These are phyloP conservation scores for Calonectria henricotiae DNA, from an alignment of 2,329 filamentous ascomycete species.

Conservation along the genomic window DNA sequence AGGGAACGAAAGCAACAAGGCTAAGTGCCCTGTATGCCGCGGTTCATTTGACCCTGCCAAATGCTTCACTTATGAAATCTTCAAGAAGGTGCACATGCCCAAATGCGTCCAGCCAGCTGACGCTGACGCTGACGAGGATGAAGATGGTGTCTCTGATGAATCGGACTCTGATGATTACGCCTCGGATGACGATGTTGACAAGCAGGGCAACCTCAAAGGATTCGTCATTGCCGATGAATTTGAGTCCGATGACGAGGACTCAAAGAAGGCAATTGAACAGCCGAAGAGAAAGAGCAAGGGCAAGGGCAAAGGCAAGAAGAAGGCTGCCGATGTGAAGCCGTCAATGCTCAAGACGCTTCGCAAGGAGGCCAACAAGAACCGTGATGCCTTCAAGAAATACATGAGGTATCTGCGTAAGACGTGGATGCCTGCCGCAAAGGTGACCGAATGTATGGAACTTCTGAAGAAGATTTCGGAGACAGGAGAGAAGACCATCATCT, in stretches of 20 bases:
- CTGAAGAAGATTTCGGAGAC: constrained; percentile 76
- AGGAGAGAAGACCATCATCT: constrained; percentile 81
- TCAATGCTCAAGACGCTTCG: constrained; percentile 78
- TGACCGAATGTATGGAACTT: constrained; percentile 83
- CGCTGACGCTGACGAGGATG: constrained; percentile 56
- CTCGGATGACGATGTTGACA: constrained; percentile 56
- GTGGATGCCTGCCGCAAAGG: constrained; percentile 86
- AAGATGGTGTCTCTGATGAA: constrained; percentile 52
- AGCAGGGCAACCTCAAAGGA: constrained; percentile 64
- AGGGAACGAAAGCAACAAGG: constrained; percentile 71
- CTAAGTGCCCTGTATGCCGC: constrained; percentile 85
- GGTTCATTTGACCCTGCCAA: constrained; percentile 76
- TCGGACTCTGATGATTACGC: constrained; percentile 53
- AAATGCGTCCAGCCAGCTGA: constrained; percentile 63
- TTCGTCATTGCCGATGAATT: constrained; percentile 68
- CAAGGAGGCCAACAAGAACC: constrained; percentile 76
- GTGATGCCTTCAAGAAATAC: constrained; percentile 78
- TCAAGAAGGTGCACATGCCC: constrained; percentile 81
- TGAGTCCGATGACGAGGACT: constrained; percentile 55
- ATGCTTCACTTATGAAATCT: constrained; percentile 82
- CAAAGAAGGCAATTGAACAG: constrained; percentile 43
- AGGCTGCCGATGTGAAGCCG: constrained; percentile 63
- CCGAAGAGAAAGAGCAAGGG: constrained; percentile 48
- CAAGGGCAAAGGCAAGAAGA: constrained; percentile 60
- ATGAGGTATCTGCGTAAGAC: constrained; percentile 77